phyloP scores from a whole-genome alignment of 257 asterid species.

The Rehmannia glutinosa region DNA sequence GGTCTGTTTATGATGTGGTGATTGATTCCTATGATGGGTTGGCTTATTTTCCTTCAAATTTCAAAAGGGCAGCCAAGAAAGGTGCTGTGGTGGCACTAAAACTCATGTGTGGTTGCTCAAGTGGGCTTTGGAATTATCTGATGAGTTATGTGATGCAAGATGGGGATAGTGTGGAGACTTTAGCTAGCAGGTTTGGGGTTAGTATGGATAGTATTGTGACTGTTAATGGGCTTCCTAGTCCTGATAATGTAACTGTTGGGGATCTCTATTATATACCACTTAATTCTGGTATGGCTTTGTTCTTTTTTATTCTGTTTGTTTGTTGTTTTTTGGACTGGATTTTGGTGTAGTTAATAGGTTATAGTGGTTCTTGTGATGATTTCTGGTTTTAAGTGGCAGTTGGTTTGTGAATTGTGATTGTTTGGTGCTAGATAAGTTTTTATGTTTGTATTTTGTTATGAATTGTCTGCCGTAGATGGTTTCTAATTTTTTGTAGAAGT shows the following conservation, averaged over 20 bases:
- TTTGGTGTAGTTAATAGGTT: background rate
- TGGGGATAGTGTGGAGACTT: conserved; percentile 82
- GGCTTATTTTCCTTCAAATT: conserved; percentile 69
- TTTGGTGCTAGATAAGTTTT: conserved; percentile 2
- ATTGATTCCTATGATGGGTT: conserved; percentile 65
- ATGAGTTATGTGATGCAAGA: conserved; percentile 93
- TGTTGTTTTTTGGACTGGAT: conserved; percentile 3
- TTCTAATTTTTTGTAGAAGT: background rate
- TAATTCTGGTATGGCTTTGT: conserved; percentile 61
- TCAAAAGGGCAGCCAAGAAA: conserved; percentile 66
- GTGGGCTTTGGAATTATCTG: conserved; percentile 90
- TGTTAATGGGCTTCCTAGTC: conserved; percentile 70
- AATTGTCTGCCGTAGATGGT: background rate
- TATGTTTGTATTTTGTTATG: background rate
- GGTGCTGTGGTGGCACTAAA: conserved; percentile 82
- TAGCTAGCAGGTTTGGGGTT: conserved; percentile 95
- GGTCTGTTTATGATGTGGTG: conserved; percentile 74
- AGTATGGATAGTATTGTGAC: conserved; percentile 90
- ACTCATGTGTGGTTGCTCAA: conserved; percentile 91
- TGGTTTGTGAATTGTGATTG: too few species aligned
- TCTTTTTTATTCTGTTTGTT: background rate
- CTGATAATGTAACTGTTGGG: conserved; percentile 86
- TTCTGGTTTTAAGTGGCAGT: conserved; percentile 14
- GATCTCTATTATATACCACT: conserved; percentile 73
- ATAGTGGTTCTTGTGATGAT: background rate